These are phyloP conservation scores for Rhamnella rubrinervis DNA, from an alignment of 331 rosid genomes.

Conservation along the genomic window DNA sequence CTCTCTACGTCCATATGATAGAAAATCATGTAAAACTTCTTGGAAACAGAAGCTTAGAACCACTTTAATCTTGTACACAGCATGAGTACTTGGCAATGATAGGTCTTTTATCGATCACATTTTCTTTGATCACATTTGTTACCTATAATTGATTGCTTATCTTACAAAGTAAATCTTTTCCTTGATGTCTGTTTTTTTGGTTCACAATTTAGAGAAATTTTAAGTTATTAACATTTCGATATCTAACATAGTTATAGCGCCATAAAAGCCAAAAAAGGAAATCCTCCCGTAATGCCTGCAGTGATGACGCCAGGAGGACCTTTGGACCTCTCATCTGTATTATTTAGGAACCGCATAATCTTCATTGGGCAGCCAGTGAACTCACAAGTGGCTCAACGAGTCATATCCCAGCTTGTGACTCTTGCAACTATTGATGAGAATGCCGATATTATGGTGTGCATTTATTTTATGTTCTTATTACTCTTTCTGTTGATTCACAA, in stretches of 20 bases:
- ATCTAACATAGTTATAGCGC: slow-evolving; percentile 51
- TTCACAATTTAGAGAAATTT: slow-evolving; percentile 9
- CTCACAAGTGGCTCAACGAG: slow-evolving; percentile 86
- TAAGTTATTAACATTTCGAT: slow-evolving; percentile 23
- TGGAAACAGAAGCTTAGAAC: too few relatives aligned
- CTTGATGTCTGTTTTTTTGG: neutral
- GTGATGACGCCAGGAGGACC: slow-evolving; percentile 94
- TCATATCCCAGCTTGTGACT: slow-evolving; percentile 92
- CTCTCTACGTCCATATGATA: too few relatives aligned
- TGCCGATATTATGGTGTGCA: slow-evolving; percentile 79
- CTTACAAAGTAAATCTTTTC: neutral
- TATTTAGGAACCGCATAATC: slow-evolving; percentile 87
- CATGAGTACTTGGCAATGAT: too few relatives aligned
- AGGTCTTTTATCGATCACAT: too few relatives aligned
- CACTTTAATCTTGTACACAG: too few relatives aligned
- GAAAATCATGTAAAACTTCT: too few relatives aligned
- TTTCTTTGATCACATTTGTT: too few relatives aligned
- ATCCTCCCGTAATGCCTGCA: slow-evolving; percentile 84
- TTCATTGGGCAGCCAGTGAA: slow-evolving; percentile 90
- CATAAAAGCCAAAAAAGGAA: slow-evolving; percentile 66
- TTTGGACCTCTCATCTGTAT: slow-evolving; percentile 76
- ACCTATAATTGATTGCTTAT: neutral
- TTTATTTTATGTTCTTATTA: slow-evolving; percentile 2
- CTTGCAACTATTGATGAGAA: slow-evolving; percentile 78
- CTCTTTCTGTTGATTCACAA: neutral